Base-by-base conservation (phyloP, 2,329 filamentous ascomycete species). In the Apiospora saccharicola region DNA sequence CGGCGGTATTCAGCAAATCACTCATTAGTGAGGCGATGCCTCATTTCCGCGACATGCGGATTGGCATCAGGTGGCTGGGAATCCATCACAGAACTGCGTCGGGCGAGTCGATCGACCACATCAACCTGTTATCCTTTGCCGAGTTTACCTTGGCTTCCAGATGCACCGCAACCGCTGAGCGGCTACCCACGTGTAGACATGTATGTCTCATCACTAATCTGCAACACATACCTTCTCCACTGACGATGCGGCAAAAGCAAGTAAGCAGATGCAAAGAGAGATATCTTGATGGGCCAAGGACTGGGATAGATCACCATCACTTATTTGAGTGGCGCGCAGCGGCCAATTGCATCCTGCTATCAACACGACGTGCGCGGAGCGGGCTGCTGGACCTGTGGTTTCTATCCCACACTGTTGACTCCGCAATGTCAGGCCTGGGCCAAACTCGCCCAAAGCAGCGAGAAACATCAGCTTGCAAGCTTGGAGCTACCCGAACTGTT, bases 151-250 rank as follows among this genome's bases (percentile, higher is more conserved):
- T 37, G 34, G 22, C 14, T 14, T 41, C 8, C 34, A 12, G n/a
- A 19, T 61, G 16, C 34, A 64, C 10, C 13, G 34, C 34, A 64
- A 34, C 34, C 34, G 34, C 22, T 64, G 57, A 64, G 57, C 57
- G 34, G 57, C 22, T n/a, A 41, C 41, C 57, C 57, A 64, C 34
- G 57, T 64, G 57, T 64, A 24, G 30, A 24, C 19, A 34, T 64
- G 57, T n/a, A 64, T 41, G 57, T 64, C 57, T 64, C 57, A 24
- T 64, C 57, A 64, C 57, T 41, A 64, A 64, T 41, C 34, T 37
- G 57, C 34, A 64, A 41, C 57, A 64, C 10, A 34, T 41, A 10
- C 14, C 14, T 41, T 64, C 57, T 24, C 57, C 57, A 34, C 57
- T 41, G 57, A 22, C 34, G 57, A 34, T 64, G 57, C 57, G 34